Percentiles rank a stretch among this genome's conserved stretches.
Conservation (phyloP, 2,329 filamentous ascomycete genomes). For the Epichloe brachyelytri region DNA sequence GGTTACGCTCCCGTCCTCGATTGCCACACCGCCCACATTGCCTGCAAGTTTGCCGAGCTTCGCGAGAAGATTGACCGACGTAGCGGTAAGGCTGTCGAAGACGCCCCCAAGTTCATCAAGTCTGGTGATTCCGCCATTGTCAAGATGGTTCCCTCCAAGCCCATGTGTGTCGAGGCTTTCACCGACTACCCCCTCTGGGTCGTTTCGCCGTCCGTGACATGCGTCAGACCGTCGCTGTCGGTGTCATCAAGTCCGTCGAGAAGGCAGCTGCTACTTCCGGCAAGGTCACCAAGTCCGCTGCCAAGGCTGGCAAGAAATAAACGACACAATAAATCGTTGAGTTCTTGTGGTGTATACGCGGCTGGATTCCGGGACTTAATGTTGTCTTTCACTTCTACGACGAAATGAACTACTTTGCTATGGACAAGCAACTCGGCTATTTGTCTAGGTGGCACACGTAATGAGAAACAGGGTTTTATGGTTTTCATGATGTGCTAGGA, state of each 20-base stretch:
- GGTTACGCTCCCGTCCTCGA: constrained; percentile 98
- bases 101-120: constrained; percentile 98
- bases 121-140: constrained; percentile 99
- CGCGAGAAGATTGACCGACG: constrained; percentile 99
- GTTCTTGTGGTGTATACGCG: constrained; percentile 14
- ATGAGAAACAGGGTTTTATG: constrained; percentile 23
- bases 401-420: constrained; percentile 30
- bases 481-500: constrained; percentile 25
- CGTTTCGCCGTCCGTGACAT: constrained; percentile 99
- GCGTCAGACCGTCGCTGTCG: constrained; percentile 79
- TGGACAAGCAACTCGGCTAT: constrained; percentile 29
- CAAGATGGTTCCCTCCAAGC: constrained; percentile 99
- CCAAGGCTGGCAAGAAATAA: constrained; percentile 68
- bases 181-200: constrained; percentile 98
- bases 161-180: constrained; percentile 99
- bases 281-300: constrained; percentile 62
- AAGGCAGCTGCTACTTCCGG: constrained; percentile 44
- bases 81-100: constrained; percentile 95
- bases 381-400: constrained; percentile 31
- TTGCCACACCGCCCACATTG: constrained; percentile 99
- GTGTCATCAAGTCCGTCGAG: constrained; percentile 84
- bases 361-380: constrained; percentile 16
- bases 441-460: constrained; percentile 26
- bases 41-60: constrained; percentile 99
- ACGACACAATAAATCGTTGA: constrained; percentile 11